Evolutionary conservation across 129 eudicot species (phyloP), one percentile per base, ranked within the genome.

Genomic region (Flaveria brownii): DNA sequence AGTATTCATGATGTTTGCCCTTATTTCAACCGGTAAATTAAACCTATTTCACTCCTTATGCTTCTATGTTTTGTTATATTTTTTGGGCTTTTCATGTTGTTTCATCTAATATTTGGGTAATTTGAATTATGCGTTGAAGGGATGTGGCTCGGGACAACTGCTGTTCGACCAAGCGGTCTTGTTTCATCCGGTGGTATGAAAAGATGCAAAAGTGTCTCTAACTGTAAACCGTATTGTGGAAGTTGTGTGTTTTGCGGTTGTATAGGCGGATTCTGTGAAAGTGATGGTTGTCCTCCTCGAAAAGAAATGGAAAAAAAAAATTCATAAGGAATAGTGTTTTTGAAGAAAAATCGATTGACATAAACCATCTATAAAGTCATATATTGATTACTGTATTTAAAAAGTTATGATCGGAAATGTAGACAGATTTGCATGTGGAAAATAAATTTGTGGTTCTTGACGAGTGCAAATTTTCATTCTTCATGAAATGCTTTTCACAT

Each of bases 1-100:
- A 73, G 5, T 46, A 1, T 9, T 73, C 64, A 64, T 54, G 52
- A 9, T 69, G 52, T 9, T 80, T 26, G n/a, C 46, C 18, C 39
- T 80, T 39, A 54, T 65, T 42, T 65, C 66, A 73, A 52, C 83
- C 6, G 78, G 83, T 80, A 73, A 23, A 17, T 45, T 45, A 45
- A 11, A 12, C 15, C 41, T 47, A 11, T 52, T 59, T 22, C 10
- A 11, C 9, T 43, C 62, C 47, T 10, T 59, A 15, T 57, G 30
- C 11, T 11, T 63, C 7, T 36, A 36, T 36, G 41, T 36, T 36
- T 36, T 36, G 41, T 36, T 4, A 36, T 36, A 36, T 0, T 36
- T 25, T 23, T 55, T n/a, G 26, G 13, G 62, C 12, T 9, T 55
- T 55, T 55, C 9, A 1, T n/a, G 9, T 8, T 12, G 7, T 17